Evolutionary conservation across 768 basidiomycete species (phyloP).

Genomic region (Russula sp.): DNA sequence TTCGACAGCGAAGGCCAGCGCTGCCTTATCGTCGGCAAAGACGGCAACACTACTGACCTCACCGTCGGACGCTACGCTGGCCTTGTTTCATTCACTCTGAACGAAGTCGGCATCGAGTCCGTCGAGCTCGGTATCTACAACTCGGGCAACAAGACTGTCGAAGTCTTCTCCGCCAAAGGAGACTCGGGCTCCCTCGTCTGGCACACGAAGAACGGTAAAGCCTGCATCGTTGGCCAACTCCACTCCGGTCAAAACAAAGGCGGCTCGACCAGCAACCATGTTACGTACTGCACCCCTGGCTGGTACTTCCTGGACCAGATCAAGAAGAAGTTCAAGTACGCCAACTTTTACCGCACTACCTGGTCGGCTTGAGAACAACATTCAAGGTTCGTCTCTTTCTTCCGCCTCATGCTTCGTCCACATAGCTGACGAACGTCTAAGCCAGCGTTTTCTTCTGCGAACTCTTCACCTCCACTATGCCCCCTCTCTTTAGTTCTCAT

Average conservation of each 20-base stretch:
- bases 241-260: not conserved
- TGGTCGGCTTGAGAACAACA: not conserved
- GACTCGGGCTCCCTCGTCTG: constrained; percentile 6
- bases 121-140: constrained; percentile 5
- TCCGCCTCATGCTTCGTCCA: too few species aligned
- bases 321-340: not conserved
- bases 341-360: constrained; percentile 3
- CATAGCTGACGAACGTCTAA: too few species aligned
- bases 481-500: too few species aligned
- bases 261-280: not conserved
- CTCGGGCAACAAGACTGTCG: not conserved
- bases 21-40: constrained; percentile 1
- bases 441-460: too few species aligned
- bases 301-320: not conserved
- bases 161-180: not conserved
- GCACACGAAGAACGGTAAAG: not conserved
- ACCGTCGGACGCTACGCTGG: constrained; percentile 1
- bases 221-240: constrained; percentile 3
- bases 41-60: not conserved
- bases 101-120: not conserved
- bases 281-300: constrained; percentile 1
- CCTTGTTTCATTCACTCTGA: not conserved
- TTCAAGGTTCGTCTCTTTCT: too few species aligned
- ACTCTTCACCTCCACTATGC: too few species aligned
- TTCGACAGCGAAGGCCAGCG: constrained; percentile 2